Evolutionary conservation across 2,329 filamentous ascomycete genomes (phyloP), one percentile per base, ranked within the genome.

Genomic region (Fusarium sp.): DNA sequence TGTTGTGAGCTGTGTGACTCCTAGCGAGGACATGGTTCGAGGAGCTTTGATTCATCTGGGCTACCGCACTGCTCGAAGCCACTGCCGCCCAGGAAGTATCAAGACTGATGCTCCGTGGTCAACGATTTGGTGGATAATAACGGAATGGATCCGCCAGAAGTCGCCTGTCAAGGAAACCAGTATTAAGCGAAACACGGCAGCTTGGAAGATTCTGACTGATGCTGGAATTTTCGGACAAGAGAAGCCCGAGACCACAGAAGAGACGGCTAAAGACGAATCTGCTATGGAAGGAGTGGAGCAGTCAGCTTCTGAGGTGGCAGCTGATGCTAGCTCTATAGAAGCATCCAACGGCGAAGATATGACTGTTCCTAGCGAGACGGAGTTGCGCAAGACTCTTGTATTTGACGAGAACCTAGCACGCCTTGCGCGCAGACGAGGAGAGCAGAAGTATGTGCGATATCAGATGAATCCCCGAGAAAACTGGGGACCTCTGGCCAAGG

Each of bases 81-180:
- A 99, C 78, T 93, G 93, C 72, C 93, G 94, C 70, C 87, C 93
- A 0, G 95, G 94, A 25, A 96, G 92, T 74, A 89, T 98, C 79
- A 97, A 96, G 81, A 98, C 96, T 0, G 89, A 98, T 78, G 96
- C 96, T 15, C 92, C 94, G 0, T 99, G 94, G 94, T 84, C 84
- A 6, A 89, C 93, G 0, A 87, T 99, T 46, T 98, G 96, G 94
- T 91, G 96, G 76, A 83, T 98, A 27, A 96, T 98, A 88, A 87
- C 92, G 25, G 94, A 97, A 79, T 99, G 94, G 93, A 88, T 92
- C 15, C 87, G 90, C 23, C 93, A 97, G 76, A 91, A 90, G 73
- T 85, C 87, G 0, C 94, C 94, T 0, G 84, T 97, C 58, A 96
- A 92, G 75, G 87, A 90, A 35, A 87, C 87, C 2, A 88, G 88